Conservation (phyloP, 352 stramenopile species). For the Pythium aphanidermatum region DNA sequence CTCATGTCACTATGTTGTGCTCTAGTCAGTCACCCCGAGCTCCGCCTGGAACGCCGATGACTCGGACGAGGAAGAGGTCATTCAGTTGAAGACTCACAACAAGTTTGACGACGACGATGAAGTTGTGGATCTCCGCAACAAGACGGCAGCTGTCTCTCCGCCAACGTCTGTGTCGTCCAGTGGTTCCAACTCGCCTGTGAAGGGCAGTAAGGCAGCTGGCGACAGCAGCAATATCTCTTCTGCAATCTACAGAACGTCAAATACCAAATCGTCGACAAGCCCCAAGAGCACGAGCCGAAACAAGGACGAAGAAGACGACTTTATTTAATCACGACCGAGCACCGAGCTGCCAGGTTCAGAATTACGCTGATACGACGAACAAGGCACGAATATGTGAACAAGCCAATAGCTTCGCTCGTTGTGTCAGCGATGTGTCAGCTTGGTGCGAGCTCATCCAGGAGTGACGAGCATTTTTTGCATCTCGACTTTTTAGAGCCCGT, state of each 20-base stretch:
- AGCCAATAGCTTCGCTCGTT: too few species aligned
- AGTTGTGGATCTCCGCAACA: conserved; percentile 6
- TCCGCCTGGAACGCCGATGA: conserved; percentile 76
- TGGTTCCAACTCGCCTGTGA: conserved; percentile 13
- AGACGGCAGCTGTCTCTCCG: conserved; percentile 21
- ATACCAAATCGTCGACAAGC: conserved; percentile 19
- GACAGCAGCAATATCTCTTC: conserved; percentile 25
- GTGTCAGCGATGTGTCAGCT: too few species aligned
- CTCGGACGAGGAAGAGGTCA: conserved; percentile 78
- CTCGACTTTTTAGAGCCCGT: too few species aligned
- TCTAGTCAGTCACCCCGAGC: conserved; percentile 65
- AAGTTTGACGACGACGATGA: conserved; percentile 22
- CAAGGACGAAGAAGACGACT: conserved; percentile 55
- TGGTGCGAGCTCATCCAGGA: too few species aligned
- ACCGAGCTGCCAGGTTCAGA: too few species aligned
- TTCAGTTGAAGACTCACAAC: conserved; percentile 40
- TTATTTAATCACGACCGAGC: conserved; percentile 43
- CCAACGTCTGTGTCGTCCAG: conserved; percentile 22
- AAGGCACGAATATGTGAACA: too few species aligned
- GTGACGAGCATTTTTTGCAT: too few species aligned
- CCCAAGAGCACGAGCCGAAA: conserved; percentile 13
- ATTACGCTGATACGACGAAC: too few species aligned
- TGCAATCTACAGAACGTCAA: conserved; percentile 34
- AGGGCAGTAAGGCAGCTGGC: conserved; percentile 14
- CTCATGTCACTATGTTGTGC: conserved; percentile 2